These are phyloP conservation scores for Colletotrichum sp. DNA, from an alignment of 2,329 filamentous ascomycete genomes.

Conservation along the genomic window DNA sequence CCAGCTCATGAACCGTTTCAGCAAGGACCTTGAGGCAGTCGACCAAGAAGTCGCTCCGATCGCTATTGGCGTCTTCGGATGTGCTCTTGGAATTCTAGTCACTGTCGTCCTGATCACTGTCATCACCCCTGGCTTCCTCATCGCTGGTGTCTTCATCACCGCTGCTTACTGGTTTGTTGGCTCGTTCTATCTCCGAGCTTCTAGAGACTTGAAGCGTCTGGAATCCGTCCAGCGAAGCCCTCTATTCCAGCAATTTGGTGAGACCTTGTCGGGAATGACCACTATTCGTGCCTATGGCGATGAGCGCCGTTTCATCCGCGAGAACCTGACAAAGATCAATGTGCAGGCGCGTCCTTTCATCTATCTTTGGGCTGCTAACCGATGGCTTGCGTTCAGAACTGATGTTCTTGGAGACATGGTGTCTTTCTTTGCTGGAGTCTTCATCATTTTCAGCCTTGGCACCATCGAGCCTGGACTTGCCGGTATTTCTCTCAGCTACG, in stretches of 20 bases:
- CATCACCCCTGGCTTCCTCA: slow-evolving; percentile 90
- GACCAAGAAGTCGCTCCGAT: slow-evolving; percentile 96
- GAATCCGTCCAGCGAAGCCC: slow-evolving; percentile 95
- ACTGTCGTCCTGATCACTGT: slow-evolving; percentile 86
- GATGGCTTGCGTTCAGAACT: slow-evolving; percentile 93
- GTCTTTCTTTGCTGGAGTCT: slow-evolving; percentile 90
- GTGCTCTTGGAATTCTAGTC: slow-evolving; percentile 72
- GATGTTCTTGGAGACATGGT: slow-evolving; percentile 91
- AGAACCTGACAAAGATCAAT: slow-evolving; percentile 89
- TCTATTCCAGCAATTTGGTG: slow-evolving; percentile 96
- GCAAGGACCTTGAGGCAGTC: slow-evolving; percentile 93
- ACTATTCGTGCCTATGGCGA: slow-evolving; percentile 97
- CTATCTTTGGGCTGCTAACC: slow-evolving; percentile 94
- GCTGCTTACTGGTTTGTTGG: slow-evolving; percentile 83
- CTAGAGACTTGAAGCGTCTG: slow-evolving; percentile 92
- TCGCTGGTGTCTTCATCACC: slow-evolving; percentile 86
- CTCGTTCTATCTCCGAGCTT: slow-evolving; percentile 87
- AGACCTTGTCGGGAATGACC: slow-evolving; percentile 92
- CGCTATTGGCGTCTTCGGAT: slow-evolving; percentile 78
- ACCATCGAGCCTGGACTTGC: slow-evolving; percentile 88
- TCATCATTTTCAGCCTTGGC: slow-evolving; percentile 84
- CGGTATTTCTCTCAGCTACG: slow-evolving; percentile 93
- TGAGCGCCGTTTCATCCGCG: slow-evolving; percentile 88
- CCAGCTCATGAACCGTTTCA: slow-evolving; percentile 98
- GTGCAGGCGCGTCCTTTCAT: slow-evolving; percentile 92